Base-by-base conservation (phyloP, 495 filamentous ascomycete genomes). In the Neurospora sublineolata region DNA sequence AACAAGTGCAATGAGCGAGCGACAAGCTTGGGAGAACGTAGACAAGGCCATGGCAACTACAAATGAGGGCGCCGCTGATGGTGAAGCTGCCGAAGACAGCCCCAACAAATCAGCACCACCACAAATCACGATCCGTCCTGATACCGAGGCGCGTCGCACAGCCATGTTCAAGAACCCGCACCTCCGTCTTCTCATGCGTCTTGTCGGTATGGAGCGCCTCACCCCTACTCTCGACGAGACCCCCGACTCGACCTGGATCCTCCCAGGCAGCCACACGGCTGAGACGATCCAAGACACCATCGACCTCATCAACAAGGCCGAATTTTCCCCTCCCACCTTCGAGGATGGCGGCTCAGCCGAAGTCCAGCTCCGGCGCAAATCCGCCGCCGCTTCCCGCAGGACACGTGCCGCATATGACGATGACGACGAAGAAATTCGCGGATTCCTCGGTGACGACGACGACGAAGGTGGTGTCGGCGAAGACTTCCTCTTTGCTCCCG, bases 141-240 rank as follows among this genome's bases (percentile, higher is more conserved):
- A 89, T 46, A 88, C 86, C 52, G 91, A 94, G 52, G 84, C 87
- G 37, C 85, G 88, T 44, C 89, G 89, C 67, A 86, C 84, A 4
- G 91, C 92, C 30, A 88, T 97, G 81, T 96, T 94, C 80, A 94
- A 92, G 75, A 94, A 97, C 76, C 89, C 91, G n/a, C 90, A 93
- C 76, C 88, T 98, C 9, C 91, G 94, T 37, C 89, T 98, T 33
- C 88, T 99, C 8, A 90, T 98, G 87, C 89, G 84, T 0, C 84
- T 93, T 4, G 82, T 90, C 64, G 92, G 92, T 5, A 87, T 95
- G 69, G 87, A 91, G 75, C 85, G 89, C 18, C 82, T 93, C 5
- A 89, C 90, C 4, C 80, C 83, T 3, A 78, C 82, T 20, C 84
- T 89, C 60, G 91, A 94, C 71, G 91, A 94, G 68, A 81, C 83